Evolutionary conservation across 1,284 basidiomycete species (phyloP), one percentile per base, ranked within the genome.

Genomic region (Sporisorium scitamineum): DNA sequence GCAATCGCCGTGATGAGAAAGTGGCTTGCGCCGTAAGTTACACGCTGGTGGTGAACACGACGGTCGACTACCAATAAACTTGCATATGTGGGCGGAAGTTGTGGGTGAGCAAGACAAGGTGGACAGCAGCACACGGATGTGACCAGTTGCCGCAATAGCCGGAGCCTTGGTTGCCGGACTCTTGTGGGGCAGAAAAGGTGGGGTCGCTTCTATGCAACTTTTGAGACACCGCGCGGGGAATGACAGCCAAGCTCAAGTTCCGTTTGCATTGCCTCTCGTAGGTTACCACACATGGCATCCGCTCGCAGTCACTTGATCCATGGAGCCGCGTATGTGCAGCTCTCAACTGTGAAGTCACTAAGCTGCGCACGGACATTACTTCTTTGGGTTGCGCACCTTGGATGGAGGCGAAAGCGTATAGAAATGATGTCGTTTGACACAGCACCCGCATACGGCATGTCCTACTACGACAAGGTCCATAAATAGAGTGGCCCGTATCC

Each of bases 351-450:
- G n/a, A n/a, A n/a, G n/a, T n/a, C n/a, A n/a, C n/a, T n/a, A n/a
- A 18, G 7, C n/a, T 42, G 41, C 41, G 41, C 41, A 42, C 41
- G 41, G 41, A 42, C 22, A 18, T 42, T 42, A 42, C 22, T 20
- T 31, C 27, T 5, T 48, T 20, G 2, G 10, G 45, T 18, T 42
- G 39, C 39, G 39, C 39, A 42, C 39, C n/a, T n/a, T n/a, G n/a
- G n/a, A n/a, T n/a, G n/a, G n/a, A n/a, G n/a, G n/a, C n/a, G n/a
- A n/a, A n/a, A n/a, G 39, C n/a, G 7, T n/a, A 20, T 20, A 8
- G 39, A n/a, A n/a, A 42, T n/a, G 29, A 50, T 50, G 48, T 50
- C 29, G 48, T n/a, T 50, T 18, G 48, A 50, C 48, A 20, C 48
- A 20, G 48, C 27, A 8, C 7, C 9, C 11, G 8, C 18, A 48